Conservation (phyloP, 768 basidiomycete species). For the Baorangia bicolor region DNA sequence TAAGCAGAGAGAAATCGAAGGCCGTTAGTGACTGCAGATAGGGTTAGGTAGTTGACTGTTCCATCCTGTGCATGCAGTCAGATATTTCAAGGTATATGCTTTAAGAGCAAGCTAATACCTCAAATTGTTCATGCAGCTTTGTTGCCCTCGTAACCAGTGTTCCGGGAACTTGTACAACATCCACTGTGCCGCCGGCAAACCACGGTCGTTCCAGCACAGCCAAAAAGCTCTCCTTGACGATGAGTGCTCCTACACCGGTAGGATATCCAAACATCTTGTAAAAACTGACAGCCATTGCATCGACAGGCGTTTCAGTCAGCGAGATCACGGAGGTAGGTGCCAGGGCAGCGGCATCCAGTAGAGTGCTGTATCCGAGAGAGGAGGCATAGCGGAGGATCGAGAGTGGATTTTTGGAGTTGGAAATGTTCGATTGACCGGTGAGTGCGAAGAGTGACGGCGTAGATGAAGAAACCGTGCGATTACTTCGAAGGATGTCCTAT, state of each 20-base stretch:
- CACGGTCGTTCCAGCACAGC: conserved; percentile 64
- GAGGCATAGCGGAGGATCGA: conserved; percentile 63
- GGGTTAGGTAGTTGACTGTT: conserved; percentile 76
- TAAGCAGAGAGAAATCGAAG: conserved; percentile 76
- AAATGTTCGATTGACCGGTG: conserved; percentile 81
- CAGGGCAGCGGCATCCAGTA: conserved; percentile 83
- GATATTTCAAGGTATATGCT: neutral
- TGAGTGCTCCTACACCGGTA: conserved; percentile 77
- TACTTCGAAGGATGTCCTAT: conserved; percentile 54
- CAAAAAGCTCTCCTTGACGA: conserved; percentile 71
- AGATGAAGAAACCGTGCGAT: conserved; percentile 40
- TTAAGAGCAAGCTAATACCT: conserved; percentile 45
- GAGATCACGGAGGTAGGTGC: conserved; percentile 72
- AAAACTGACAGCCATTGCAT: conserved; percentile 81
- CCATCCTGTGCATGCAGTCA: conserved; percentile 57
- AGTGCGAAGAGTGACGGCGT: conserved; percentile 65
- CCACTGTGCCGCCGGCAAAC: conserved; percentile 84
- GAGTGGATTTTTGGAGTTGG: conserved; percentile 70
- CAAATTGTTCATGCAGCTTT: conserved; percentile 70
- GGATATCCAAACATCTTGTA: conserved; percentile 93
- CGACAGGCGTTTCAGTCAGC: conserved; percentile 63
- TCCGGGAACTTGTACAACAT: conserved; percentile 82
- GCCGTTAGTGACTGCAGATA: conserved; percentile 78
- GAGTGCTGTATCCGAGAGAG: conserved; percentile 65
- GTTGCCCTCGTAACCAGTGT: conserved; percentile 58